Conservation (phyloP, 306 rosid genomes). For the Cucurbita ficifolia region DNA sequence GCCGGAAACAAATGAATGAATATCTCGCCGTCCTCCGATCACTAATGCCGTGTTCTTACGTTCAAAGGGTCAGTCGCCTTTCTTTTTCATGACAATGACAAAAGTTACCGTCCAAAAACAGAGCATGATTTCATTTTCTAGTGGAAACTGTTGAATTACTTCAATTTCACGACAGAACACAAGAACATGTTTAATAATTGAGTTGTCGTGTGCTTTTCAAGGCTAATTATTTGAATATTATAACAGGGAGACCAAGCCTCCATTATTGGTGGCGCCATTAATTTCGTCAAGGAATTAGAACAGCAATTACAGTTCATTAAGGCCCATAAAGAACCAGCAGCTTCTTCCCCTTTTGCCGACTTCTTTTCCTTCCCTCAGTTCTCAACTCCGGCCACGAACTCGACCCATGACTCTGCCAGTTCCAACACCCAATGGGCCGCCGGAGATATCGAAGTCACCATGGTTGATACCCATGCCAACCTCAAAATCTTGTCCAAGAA, state of each 20-base stretch:
- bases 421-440: conserved; percentile 15
- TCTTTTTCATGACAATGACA: neutral
- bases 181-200: neutral
- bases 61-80: conserved; percentile 59
- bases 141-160: neutral
- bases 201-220: neutral
- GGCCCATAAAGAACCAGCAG: conserved; percentile 15
- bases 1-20: conserved; percentile 84
- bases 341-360: conserved; percentile 35
- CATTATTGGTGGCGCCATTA: conserved; percentile 83
- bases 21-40: conserved; percentile 65
- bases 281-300: conserved; percentile 82
- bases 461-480: conserved; percentile 82
- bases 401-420: neutral
- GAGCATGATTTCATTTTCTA: neutral
- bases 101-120: neutral
- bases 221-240: neutral
- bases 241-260: conserved; percentile 93
- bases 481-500: conserved; percentile 53
- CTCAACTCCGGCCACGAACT: conserved; percentile 30
- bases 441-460: conserved; percentile 77
- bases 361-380: conserved; percentile 77
- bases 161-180: neutral
- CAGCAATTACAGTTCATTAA: conserved; percentile 55
- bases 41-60: conserved; percentile 80